Evolutionary conservation across 192 early-diverging fungal species (phyloP).

Genomic region (Entomortierella chlamydospora): DNA sequence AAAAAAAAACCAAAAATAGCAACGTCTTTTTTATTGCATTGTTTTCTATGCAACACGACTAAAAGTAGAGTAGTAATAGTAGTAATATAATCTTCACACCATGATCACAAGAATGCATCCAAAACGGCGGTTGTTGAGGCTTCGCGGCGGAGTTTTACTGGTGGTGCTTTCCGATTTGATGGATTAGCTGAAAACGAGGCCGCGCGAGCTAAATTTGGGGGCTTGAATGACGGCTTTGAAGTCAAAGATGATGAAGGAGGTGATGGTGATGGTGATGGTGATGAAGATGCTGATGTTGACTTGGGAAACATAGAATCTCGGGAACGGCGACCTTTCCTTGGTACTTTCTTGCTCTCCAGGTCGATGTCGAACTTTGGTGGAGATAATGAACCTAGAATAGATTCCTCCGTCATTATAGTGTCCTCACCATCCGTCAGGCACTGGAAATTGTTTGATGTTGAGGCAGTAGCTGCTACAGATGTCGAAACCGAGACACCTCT

Average conservation of each 20-base stretch:
- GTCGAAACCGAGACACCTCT: no score
- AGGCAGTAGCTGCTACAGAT: no score
- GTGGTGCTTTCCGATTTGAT: not conserved
- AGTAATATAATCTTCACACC: no score
- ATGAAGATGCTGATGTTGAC: not conserved
- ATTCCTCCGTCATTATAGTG: not conserved
- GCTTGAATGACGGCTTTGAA: not conserved
- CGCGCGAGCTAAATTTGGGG: not conserved
- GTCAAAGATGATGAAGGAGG: not conserved
- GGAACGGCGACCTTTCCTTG: not conserved
- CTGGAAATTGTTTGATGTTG: not conserved
- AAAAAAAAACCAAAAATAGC: no score
- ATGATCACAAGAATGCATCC: conserved; percentile 6
- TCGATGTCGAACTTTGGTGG: not conserved
- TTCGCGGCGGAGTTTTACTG: conserved; percentile 7
- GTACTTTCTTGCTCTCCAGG: not conserved
- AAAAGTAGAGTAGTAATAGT: no score
- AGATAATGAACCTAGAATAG: not conserved
- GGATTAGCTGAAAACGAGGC: not conserved
- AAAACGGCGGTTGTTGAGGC: conserved; percentile 10
- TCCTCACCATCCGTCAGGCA: not conserved
- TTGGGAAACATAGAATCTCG: not conserved
- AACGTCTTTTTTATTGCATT: no score
- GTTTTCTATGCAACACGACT: no score
- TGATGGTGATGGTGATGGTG: not conserved